Evolutionary conservation across 148 eudicot genomes (phyloP), one percentile per base, ranked within the genome.

Genomic region (Beta vulgaris): DNA sequence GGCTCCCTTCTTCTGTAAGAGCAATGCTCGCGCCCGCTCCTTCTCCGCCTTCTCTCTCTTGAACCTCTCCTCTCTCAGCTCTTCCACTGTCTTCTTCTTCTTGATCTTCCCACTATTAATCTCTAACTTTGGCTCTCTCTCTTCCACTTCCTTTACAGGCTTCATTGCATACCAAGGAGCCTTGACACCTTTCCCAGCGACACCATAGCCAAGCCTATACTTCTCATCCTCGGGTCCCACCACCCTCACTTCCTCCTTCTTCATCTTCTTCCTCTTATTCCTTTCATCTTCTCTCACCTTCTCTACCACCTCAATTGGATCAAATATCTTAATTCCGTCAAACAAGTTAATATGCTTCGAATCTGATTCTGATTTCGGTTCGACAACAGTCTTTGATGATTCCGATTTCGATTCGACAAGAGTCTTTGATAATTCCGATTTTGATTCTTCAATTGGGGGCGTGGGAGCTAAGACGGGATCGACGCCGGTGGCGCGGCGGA

Each of bases 271-370:
- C 87, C 82, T 92, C 85, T 80, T 78, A 84, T 77, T 91, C 88
- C 83, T 84, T 34, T 84, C 58, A 68, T 83, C 46, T 78, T 80
- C 63, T 75, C 82, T 37, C 69, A 73, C 76, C 55, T 73, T 85
- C 35, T 49, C 85, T 0, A 63, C 55, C 28, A 68, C 85, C 62
- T 49, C 53, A 57, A 88, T 53, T 0, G 96, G 93, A 79, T 95
- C 98, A n/a, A 95, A 91, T 36, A 95, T 89, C 88, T 80, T 87
- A 40, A 95, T 95, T 34, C 98, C 97, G 26, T 92, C 96, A 25
- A 95, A 95, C 84, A 95, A 82, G 79, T 95, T 95, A 0, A 95
- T 90, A 72, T 95, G 98, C 55, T 81, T 86, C 42, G 90, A 78
- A 37, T 93, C 88, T 26, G 84, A 42, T 43, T 86, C 71, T 13